Base-by-base conservation (phyloP, 129 eudicot species). In the Saposhnikovia divaricata region DNA sequence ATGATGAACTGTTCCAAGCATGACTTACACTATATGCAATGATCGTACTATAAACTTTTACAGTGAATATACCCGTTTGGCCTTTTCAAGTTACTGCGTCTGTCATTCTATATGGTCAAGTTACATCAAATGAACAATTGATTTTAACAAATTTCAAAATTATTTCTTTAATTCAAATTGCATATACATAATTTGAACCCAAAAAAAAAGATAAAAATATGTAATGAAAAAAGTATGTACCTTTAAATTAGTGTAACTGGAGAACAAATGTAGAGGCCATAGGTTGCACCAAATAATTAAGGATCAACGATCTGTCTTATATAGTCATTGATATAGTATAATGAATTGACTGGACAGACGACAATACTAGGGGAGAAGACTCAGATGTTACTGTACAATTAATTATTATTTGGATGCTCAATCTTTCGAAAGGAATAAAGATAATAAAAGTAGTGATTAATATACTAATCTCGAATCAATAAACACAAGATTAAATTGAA, bases 231-330 rank as follows among this genome's bases (percentile, higher is more conserved):
- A 25, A 25, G 69, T 61, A 10, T 9, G 25, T 61, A 61, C 34
- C 69, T n/a, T 61, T 9, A 25, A 61, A n/a, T 61, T 9, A n/a
- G 69, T 15, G 9, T 2, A 61, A 61, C 69, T 10, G 69, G 69
- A 61, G 69, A 61, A 61, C 69, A 61, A 61, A 61, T 9, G 37
- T 61, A 61, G 69, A n/a, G 34, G 34, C 12, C 23, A 2, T n/a
- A 61, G 69, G 69, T 61, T n/a, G 69, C 69, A 9, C 69, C 69
- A 61, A n/a, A 61, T 61, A n/a, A n/a, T n/a, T n/a, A 25, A 61
- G 34, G 69, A 61, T 25, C 69, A 25, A 61, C 25, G 69, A 61
- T 25, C 69, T 61, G 69, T 61, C 69, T 61, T 61, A 61, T 61
- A 61, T 61, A n/a, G 34, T n/a, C 34, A 61, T 8, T 57, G 66